Evolutionary conservation across 169 alveolate species (phyloP), one percentile per base, ranked within the genome.

Genomic region (Eimeria falciformis): DNA sequence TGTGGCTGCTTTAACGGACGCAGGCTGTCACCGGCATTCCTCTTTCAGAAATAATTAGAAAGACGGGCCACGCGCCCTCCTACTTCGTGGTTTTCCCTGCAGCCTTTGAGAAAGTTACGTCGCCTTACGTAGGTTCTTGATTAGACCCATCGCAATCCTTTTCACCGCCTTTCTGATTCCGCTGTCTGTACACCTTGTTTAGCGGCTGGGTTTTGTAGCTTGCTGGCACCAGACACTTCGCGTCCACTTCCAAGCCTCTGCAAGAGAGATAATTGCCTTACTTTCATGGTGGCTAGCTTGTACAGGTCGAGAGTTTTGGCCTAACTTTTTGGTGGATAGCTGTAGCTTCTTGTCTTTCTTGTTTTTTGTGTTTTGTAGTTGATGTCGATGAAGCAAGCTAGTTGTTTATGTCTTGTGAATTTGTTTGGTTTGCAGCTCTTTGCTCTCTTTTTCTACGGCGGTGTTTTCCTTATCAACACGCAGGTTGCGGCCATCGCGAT

Each of bases 41-140:
- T 9, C 62, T 86, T 1, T 25, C 25, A 25, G 84, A 86, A 18
- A 33, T 86, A 25, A 69, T 86, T 17, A 29, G 85, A 62, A 86
- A 86, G 77, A 86, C 92, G n/a, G 84, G 92, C 33, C 55, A 73
- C 17, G 92, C 92, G 65, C 71, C 92, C 46, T 75, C 92, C 43
- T 86, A 86, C 78, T 86, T 86, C 53, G 92, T 86, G 25, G 82
- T 86, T 53, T 86, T 86, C n/a, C 92, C 92, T 56, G 92, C 92
- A 9, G 92, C 92, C 46, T 86, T 86, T 33, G 82, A 68, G 33
- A 68, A 69, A 12, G 92, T 86, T 12, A 69, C 92, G 21, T 75
- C 82, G 9, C 86, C 92, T 47, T 68, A 86, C 65, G 92, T 86
- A 69, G 11, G 92, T 27, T 6, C 40, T 68, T 37, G 27, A 12